Percentiles rank a stretch among this genome's conserved stretches.
Conservation (phyloP, 805 yeast genomes). For the Torulaspora indica region DNA sequence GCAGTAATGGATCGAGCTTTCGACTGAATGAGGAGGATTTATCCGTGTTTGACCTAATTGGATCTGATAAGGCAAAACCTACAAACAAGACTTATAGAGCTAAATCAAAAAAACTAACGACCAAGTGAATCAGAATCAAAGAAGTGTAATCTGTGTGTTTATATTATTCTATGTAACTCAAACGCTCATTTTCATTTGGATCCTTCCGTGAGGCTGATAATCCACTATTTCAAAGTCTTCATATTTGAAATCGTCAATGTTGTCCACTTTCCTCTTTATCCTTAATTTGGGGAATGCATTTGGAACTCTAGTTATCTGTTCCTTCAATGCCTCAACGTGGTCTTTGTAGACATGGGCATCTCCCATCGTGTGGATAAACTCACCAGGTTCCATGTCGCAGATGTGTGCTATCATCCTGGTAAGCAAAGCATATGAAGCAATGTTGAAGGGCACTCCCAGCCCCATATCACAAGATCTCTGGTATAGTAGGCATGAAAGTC, state of each 20-base stretch:
- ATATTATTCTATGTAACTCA: slow-evolving; percentile 32
- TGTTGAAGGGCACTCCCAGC: slow-evolving; percentile 97
- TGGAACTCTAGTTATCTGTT: slow-evolving; percentile 73
- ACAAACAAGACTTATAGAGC: slow-evolving; percentile 28
- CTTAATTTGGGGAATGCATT: slow-evolving; percentile 71
- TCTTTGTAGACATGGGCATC: slow-evolving; percentile 94
- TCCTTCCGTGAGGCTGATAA: slow-evolving; percentile 76
- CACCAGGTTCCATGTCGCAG: slow-evolving; percentile 94
- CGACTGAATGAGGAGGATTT: slow-evolving; percentile 35
- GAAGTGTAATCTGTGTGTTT: not conserved
- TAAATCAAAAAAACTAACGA: slow-evolving; percentile 12
- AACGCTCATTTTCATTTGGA: slow-evolving; percentile 97
- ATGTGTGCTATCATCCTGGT: slow-evolving; percentile 94
- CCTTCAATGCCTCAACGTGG: slow-evolving; percentile 85
- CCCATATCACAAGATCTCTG: slow-evolving; percentile 99
- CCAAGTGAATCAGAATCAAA: slow-evolving; percentile 1
- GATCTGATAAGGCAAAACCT: slow-evolving; percentile 23
- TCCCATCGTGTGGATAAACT: slow-evolving; percentile 91
- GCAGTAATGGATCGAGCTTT: slow-evolving; percentile 19
- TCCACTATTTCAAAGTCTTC: slow-evolving; percentile 82
- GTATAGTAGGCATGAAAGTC: slow-evolving; percentile 80
- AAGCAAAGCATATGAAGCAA: slow-evolving; percentile 90
- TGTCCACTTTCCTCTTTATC: slow-evolving; percentile 60
- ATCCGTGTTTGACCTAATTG: slow-evolving; percentile 42
- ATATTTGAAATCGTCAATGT: slow-evolving; percentile 80